A percentile compares a stretch with the other conserved stretches of the same genome.
Conservation (phyloP, 805 yeast species). For the Millerozyma acaciae region DNA sequence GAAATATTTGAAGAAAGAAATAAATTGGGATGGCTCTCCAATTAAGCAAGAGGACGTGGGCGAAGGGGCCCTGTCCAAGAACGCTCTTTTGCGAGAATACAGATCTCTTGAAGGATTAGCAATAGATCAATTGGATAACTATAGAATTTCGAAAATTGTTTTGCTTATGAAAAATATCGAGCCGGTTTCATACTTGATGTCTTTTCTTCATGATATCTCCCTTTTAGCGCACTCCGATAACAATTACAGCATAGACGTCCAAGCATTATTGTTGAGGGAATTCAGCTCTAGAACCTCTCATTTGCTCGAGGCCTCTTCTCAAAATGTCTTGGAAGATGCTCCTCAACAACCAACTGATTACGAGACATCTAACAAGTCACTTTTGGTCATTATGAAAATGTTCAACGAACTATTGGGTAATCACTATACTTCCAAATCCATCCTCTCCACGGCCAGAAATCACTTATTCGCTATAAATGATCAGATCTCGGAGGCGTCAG, state of each 20-base stretch:
- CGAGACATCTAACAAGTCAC: constrained; percentile 15
- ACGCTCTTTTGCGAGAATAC: not conserved
- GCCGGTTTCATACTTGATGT: constrained; percentile 30
- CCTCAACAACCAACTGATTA: constrained; percentile 6
- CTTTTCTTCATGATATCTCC: constrained; percentile 26
- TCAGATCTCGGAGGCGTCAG: constrained; percentile 21
- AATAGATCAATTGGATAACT: constrained; percentile 16
- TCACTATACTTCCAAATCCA: constrained; percentile 23
- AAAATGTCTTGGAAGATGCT: constrained; percentile 8
- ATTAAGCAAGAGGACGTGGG: constrained; percentile 5
- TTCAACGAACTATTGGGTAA: constrained; percentile 31
- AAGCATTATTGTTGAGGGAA: constrained; percentile 54
- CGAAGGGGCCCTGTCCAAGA: not conserved
- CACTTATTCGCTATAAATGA: constrained; percentile 29
- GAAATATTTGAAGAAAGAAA: constrained; percentile 21
- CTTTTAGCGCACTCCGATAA: constrained; percentile 14
- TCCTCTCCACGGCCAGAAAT: constrained; percentile 29
- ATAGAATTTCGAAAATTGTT: constrained; percentile 21
- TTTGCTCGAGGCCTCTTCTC: constrained; percentile 59
- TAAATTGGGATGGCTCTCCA: constrained; percentile 24
- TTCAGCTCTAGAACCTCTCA: constrained; percentile 68
- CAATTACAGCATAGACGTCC: constrained; percentile 26
- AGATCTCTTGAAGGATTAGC: constrained; percentile 2
- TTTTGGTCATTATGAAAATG: constrained; percentile 31
- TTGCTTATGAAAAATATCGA: constrained; percentile 29